Percentiles rank a stretch among this genome's conserved stretches.
These are phyloP conservation scores for Lophiostoma macrostomum DNA, from an alignment of 495 filamentous ascomycete species.

Conservation along the genomic window DNA sequence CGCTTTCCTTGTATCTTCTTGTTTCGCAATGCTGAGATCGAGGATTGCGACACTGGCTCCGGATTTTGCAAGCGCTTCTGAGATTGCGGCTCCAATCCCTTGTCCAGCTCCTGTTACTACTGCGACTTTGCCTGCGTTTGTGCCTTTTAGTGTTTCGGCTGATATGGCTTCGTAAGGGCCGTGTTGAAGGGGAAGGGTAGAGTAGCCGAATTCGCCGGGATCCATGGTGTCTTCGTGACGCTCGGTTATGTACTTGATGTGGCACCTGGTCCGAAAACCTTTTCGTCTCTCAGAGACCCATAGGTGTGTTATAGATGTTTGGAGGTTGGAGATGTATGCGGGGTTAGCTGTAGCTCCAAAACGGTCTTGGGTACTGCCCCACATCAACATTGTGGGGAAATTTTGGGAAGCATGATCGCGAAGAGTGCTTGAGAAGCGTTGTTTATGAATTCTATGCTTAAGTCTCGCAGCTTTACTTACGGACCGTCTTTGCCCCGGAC, in stretches of 20 bases:
- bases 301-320: background rate
- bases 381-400: constrained; percentile 2
- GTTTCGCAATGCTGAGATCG: constrained; percentile 9
- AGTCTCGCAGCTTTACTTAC: no score
- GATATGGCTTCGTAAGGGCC: constrained; percentile 17
- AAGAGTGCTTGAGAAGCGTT: no score
- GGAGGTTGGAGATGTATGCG: constrained; percentile 1
- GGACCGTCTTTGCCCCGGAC: no score
- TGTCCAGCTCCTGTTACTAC: constrained; percentile 29
- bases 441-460: no score
- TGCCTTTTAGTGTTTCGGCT: constrained; percentile 1
- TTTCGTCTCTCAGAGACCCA: background rate
- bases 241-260: background rate
- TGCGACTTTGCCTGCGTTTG: constrained; percentile 27
- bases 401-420: no score
- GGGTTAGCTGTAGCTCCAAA: no score
- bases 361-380: background rate
- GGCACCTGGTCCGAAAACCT: background rate
- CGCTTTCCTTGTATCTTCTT: constrained; percentile 5
- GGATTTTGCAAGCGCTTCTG: constrained; percentile 24
- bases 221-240: constrained; percentile 5
- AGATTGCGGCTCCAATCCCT: constrained; percentile 30
- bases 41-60: constrained; percentile 26
- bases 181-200: constrained; percentile 18
- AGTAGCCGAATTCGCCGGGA: constrained; percentile 23